Base-by-base conservation (phyloP, 2,329 filamentous ascomycete species). In the Aspergillus sclerotialis region DNA sequence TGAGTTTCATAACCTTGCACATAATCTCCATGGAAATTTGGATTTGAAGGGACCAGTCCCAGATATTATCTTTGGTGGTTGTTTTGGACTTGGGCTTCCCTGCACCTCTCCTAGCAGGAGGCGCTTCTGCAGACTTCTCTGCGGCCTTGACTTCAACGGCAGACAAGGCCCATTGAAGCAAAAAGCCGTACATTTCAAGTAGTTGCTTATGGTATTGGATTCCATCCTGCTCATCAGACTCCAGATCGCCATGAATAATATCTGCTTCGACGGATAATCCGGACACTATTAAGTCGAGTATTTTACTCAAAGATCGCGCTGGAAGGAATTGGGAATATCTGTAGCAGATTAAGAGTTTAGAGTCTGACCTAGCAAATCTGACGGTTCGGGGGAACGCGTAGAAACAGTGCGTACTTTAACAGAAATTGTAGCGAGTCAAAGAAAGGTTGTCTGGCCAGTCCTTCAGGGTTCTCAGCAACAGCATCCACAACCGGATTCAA, bases 341-440 rank as follows among this genome's bases (percentile, higher is more conserved):
- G 74, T 72, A 80, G 60, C 66, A 64, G 56, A 70, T 64, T 62
- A 76, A 75, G 41, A 75, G 67, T 67, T 82, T 70, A 82, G 76
- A 75, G 69, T 75, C 63, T 66, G 68, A 65, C 59, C 69, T 66
- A 55, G 46, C 42, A 44, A 50, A 46, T 42, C 59, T 50, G 53
- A 45, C 44, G 36, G 37, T 49, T 48, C 51, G 45, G 50, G 44
- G 33, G 50, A 41, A 38, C 46, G 48, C 45, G 54, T 56, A 64
- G 67, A 72, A 58, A 68, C 42, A 76, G 74, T 55, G 77, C 87
- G 72, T 78, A 96, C 90, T 98, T 98, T 68, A 98, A 75, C 39
- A 98, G 70, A 57, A 94, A 94, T 63, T 95, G 90, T 50, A 98
- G 64, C 42, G 89, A 94, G 68, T 98, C 90, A 67, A 96, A 89